These are phyloP conservation scores for Crataegus laevigata DNA, from an alignment of 306 rosid species.

Conservation along the genomic window DNA sequence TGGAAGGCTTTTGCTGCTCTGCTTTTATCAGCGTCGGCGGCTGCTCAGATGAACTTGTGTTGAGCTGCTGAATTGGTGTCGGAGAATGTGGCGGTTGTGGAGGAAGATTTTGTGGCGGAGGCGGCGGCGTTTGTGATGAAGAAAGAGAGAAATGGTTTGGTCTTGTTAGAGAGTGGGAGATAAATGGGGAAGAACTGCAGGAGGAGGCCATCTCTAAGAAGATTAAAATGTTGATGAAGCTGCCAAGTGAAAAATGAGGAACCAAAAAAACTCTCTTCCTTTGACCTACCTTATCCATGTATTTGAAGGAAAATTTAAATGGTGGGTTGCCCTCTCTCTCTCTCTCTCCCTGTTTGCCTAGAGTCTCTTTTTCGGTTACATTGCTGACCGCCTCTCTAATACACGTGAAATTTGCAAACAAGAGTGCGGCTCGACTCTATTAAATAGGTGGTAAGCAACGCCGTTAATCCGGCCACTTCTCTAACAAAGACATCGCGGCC, in stretches of 20 bases:
- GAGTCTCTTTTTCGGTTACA: not conserved
- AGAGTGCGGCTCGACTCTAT: accelerated
- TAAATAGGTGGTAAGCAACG: not conserved
- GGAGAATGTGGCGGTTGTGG: slow-evolving; percentile 43
- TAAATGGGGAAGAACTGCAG: slow-evolving; percentile 57
- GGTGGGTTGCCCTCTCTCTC: slow-evolving; percentile 8
- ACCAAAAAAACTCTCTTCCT: not conserved
- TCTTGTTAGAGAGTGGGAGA: slow-evolving; percentile 59
- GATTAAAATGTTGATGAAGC: slow-evolving; percentile 16
- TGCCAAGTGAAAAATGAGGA: not conserved
- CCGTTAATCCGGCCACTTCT: no score
- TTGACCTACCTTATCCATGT: slow-evolving; percentile 37
- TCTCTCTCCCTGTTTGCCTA: not conserved
- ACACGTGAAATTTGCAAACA: no score
- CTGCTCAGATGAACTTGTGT: slow-evolving; percentile 37
- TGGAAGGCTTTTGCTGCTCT: slow-evolving; percentile 31
- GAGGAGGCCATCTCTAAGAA: slow-evolving; percentile 61
- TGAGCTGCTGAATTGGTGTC: slow-evolving; percentile 30
- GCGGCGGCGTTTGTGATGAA: slow-evolving; percentile 54
- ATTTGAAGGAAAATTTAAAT: slow-evolving; percentile 13
- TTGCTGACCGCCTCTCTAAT: not conserved
- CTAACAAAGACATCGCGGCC: no score
- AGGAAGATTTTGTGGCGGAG: slow-evolving; percentile 38
- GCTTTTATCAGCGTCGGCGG: slow-evolving; percentile 22
- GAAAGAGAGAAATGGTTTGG: slow-evolving; percentile 44